Percentiles rank a stretch among this genome's conserved stretches.
Conservation (phyloP, 176 grass and related monocot species). For the Tuctoria greenei region DNA sequence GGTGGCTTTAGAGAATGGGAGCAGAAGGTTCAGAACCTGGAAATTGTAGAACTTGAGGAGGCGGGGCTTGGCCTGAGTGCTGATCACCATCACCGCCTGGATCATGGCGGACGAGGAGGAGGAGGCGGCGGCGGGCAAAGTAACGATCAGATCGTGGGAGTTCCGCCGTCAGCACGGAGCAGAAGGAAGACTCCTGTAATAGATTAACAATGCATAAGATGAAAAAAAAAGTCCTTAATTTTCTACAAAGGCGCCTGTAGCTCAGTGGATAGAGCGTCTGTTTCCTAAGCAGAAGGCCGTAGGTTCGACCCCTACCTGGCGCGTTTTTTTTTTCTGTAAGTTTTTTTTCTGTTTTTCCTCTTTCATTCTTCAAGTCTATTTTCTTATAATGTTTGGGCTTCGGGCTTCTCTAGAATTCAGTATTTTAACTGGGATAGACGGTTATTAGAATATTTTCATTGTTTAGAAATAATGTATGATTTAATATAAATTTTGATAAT, state of each 20-base stretch:
- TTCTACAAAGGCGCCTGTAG: slow-evolving; percentile 79
- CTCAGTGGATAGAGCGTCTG: slow-evolving; percentile 86
- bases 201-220: not conserved
- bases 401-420: no score
- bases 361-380: not conserved
- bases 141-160: slow-evolving; percentile 14
- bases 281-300: slow-evolving; percentile 90
- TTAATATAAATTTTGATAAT: no score
- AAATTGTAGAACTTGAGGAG: slow-evolving; percentile 92
- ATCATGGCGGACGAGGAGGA: slow-evolving; percentile 57
- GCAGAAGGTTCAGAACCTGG: slow-evolving; percentile 43
- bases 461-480: no score
- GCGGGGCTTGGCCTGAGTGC: slow-evolving; percentile 81
- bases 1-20: not conserved
- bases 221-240: no score
- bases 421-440: no score
- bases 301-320: slow-evolving; percentile 88
- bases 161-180: not conserved
- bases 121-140: not conserved
- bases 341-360: no score
- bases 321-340: not conserved
- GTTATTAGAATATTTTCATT: no score
- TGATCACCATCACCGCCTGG: slow-evolving; percentile 88
- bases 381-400: no score
- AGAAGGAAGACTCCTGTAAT: not conserved